Percentiles rank a stretch among this genome's conserved stretches.
Conservation (phyloP, 345 rosid genomes). For the Eucalyptus erythrocorys region DNA sequence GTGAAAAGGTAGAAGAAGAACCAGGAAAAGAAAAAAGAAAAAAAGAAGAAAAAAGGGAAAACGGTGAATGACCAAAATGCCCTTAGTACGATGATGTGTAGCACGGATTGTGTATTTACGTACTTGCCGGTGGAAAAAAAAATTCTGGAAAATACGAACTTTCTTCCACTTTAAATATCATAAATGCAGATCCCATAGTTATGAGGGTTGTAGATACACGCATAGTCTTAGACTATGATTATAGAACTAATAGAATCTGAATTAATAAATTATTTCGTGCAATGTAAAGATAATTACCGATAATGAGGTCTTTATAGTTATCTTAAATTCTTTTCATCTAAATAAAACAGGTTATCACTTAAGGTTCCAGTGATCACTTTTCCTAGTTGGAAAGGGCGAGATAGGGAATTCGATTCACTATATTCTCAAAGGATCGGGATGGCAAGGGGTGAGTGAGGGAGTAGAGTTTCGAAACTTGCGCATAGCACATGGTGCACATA, state of each 20-base stretch:
- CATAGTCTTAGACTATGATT: neutral
- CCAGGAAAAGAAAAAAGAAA: too few relatives aligned
- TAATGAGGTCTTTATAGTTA: neutral
- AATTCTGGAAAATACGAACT: neutral
- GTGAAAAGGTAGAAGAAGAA: too few relatives aligned
- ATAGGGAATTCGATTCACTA: too few relatives aligned
- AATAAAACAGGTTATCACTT: too few relatives aligned
- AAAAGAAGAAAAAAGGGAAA: too few relatives aligned
- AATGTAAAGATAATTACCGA: neutral
- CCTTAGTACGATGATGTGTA: neutral
- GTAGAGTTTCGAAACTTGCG: too few relatives aligned
- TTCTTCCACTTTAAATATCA: neutral
- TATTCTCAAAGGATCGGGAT: too few relatives aligned
- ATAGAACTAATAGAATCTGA: neutral
- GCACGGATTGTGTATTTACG: neutral
- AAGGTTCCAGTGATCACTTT: too few relatives aligned
- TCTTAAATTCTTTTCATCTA: neutral
- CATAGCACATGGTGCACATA: too few relatives aligned
- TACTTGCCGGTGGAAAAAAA: neutral
- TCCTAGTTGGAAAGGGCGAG: neutral
- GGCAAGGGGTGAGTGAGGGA: rapidly evolving
- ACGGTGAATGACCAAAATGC: too few relatives aligned
- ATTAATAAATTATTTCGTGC: neutral
- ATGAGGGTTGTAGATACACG: neutral
- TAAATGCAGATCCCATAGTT: neutral